Evolutionary conservation across 352 stramenopile species (phyloP).

Genomic region (Phytophthora foliorum): DNA sequence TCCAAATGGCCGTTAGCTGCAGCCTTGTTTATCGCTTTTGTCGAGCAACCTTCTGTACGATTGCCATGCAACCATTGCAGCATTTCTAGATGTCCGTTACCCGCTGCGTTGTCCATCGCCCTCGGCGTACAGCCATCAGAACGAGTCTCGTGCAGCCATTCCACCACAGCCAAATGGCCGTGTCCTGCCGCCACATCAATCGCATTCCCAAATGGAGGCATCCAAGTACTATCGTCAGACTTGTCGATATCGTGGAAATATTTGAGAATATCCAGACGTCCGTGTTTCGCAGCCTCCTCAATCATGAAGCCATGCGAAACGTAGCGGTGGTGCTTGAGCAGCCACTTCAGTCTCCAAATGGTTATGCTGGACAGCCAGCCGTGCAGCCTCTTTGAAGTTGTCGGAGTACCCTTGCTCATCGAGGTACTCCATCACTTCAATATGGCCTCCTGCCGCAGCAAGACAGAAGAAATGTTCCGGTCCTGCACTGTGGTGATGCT

Average conservation of each 20-base stretch:
- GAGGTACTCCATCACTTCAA: conserved; percentile 20
- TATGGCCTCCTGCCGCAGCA: conserved; percentile 5
- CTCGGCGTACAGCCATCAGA: background rate
- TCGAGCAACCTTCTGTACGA: background rate
- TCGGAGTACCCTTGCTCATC: conserved; percentile 5
- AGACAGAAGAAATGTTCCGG: conserved; percentile 19
- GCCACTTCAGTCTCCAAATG: conserved; percentile 18
- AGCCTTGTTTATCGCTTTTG: conserved; percentile 1
- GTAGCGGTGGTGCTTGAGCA: conserved; percentile 10
- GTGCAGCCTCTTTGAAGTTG: conserved; percentile 15
- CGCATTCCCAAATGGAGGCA: conserved; percentile 12
- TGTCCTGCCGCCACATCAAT: conserved; percentile 13
- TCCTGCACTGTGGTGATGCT: conserved; percentile 19
- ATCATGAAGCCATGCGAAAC: conserved; percentile 10
- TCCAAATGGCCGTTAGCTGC: conserved; percentile 13
- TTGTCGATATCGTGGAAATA: conserved; percentile 6
- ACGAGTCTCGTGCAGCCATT: conserved; percentile 3
- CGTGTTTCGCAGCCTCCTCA: conserved; percentile 18
- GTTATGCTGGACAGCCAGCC: conserved; percentile 8
- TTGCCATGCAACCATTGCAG: conserved; percentile 13
- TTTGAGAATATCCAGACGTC: conserved; percentile 13
- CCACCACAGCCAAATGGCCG: conserved; percentile 2
- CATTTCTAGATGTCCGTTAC: conserved; percentile 12
- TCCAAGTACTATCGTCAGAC: background rate
- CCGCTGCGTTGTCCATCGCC: conserved; percentile 7